Conservation (phyloP, 768 basidiomycete species). For the Panaeolus cyanescens region DNA sequence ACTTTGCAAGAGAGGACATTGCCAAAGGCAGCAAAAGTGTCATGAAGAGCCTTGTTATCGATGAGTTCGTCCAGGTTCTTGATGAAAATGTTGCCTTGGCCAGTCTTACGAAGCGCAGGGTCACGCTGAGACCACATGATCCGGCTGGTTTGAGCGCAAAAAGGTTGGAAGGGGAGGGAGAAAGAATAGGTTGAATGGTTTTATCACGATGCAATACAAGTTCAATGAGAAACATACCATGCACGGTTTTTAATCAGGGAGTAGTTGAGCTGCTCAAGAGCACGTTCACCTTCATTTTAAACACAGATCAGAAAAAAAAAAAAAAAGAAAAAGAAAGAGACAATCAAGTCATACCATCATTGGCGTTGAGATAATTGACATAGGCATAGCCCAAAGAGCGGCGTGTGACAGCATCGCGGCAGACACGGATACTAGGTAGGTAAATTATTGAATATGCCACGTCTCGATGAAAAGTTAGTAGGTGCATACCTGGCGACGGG, state of each 20-base stretch:
- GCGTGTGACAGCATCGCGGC: slow-evolving; percentile 99
- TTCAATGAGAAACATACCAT: slow-evolving; percentile 58
- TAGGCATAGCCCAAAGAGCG: slow-evolving; percentile 99
- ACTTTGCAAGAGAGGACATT: slow-evolving; percentile 99
- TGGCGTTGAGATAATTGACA: slow-evolving; percentile 96
- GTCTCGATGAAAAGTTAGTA: slow-evolving; percentile 3
- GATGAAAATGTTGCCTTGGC: slow-evolving; percentile 99
- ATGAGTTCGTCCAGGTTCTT: slow-evolving; percentile 98
- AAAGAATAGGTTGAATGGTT: neutral
- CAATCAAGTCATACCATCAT: slow-evolving; percentile 67
- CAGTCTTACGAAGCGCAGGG: slow-evolving; percentile 98
- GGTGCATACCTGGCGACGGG: slow-evolving; percentile 88
- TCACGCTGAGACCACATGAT: slow-evolving; percentile 99
- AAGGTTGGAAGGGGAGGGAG: neutral
- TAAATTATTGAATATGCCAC: slow-evolving; percentile 28
- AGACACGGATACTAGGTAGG: slow-evolving; percentile 82
- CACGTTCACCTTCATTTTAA: slow-evolving; percentile 82
- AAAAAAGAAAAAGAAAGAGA: neutral
- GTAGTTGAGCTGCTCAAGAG: slow-evolving; percentile 98
- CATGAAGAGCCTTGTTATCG: slow-evolving; percentile 99
- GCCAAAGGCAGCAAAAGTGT: slow-evolving; percentile 98
- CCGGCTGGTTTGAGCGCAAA: slow-evolving; percentile 63
- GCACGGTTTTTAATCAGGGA: slow-evolving; percentile 98
- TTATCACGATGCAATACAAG: slow-evolving; percentile 10
- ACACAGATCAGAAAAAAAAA: slow-evolving; percentile 3